Conservation (phyloP, 768 basidiomycete genomes). For the Panaeolus cyanescens region DNA sequence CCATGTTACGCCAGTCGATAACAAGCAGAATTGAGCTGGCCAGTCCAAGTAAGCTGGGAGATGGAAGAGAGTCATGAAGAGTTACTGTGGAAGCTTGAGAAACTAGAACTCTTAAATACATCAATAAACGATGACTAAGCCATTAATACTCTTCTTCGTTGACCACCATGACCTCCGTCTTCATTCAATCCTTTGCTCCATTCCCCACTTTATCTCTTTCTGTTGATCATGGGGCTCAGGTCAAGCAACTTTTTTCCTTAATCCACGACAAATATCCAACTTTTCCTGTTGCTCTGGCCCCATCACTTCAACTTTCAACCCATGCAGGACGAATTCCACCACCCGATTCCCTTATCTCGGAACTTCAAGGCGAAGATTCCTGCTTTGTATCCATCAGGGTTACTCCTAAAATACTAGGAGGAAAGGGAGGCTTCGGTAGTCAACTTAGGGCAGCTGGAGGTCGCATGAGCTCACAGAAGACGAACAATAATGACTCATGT, state of each 20-base stretch:
- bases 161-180: conserved; percentile 25
- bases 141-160: conserved; percentile 24
- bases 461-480: conserved; percentile 95
- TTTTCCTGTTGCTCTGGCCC: conserved; percentile 31
- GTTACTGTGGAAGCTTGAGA: background rate
- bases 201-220: conserved; percentile 41
- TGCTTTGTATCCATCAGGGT: conserved; percentile 69
- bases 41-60: conserved; percentile 49
- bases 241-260: conserved; percentile 31
- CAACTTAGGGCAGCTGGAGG: conserved; percentile 97
- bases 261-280: conserved; percentile 36
- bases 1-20: conserved; percentile 50
- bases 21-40: conserved; percentile 65
- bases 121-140: conserved; percentile 24
- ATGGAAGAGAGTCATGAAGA: conserved; percentile 23
- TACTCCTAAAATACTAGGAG: conserved; percentile 76
- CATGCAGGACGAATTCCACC: conserved; percentile 36
- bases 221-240: conserved; percentile 27
- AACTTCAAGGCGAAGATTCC: conserved; percentile 16
- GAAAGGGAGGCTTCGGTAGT: conserved; percentile 97
- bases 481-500: conserved; percentile 93
- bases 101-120: background rate
- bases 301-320: conserved; percentile 36
- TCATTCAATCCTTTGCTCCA: conserved; percentile 35
- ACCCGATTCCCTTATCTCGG: conserved; percentile 24